Base-by-base conservation (phyloP, 1,284 basidiomycete genomes). In the Mycosarcoma maydis region DNA sequence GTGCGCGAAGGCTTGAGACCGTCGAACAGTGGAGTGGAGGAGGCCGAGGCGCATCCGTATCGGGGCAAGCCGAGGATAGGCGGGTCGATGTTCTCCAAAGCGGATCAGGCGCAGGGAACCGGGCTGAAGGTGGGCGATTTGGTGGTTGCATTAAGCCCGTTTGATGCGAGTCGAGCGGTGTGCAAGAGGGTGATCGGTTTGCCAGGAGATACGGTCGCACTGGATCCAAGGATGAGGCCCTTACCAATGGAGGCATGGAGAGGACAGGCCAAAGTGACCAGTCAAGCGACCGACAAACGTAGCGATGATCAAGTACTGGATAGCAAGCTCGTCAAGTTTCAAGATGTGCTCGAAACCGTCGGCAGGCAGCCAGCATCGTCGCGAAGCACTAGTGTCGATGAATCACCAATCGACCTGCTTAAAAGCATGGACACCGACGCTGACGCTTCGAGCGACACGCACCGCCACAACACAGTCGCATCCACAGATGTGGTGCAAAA, bases 111-210 rank as follows among this genome's bases (percentile, higher is more conserved):
- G n/a, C 58, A 65, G 39, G 76, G 73, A 5, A 60, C 64, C 13
- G 75, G 75, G 13, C 46, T 81, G 20, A 56, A 42, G 26, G 34
- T 79, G 9, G 95, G 95, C 38, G 92, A 96, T 76, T 84, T 98
- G 43, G 85, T 96, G 54, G 88, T 90, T 11, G 86, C 91, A 36
- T 85, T 86, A 42, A 92, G 90, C 2, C 94, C 94, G 5, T 82
- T 88, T 39, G 86, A 90, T 69, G 90, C 90, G 0, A 83, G 83
- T 0, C 86, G 87, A 40, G 85, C 88, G 22, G 87, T 97, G 20
- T 95, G 93, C 84, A 98, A 98, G 84, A 88, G 95, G 36, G 85
- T 98, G 14, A 85, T 97, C 19, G 95, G 93, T 0, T 83, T 98
- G 17, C 90, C 92, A 19, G 95, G 95, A 2, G 95, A 98, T 81